phyloP scores from a whole-genome alignment of 179 eudicot genomes.

The Pouteria campechiana region DNA sequence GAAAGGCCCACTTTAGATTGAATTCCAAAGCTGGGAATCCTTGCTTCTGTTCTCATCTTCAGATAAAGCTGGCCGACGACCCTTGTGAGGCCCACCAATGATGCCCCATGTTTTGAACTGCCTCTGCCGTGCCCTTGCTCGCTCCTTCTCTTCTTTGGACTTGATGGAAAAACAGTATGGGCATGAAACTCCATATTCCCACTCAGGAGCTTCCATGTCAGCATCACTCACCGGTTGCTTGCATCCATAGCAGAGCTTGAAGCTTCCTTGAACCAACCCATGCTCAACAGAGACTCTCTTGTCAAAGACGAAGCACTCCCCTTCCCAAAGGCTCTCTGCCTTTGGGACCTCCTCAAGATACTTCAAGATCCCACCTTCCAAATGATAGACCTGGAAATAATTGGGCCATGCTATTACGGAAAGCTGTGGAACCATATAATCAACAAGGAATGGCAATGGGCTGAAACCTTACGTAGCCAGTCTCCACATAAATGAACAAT shows the following conservation, averaged over 20 bases:
- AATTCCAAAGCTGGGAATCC: constrained; percentile 22
- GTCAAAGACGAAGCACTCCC: constrained; percentile 97
- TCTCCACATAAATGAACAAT: too few species aligned
- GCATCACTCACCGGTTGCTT: constrained; percentile 95
- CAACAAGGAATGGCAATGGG: too few species aligned
- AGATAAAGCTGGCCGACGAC: constrained; percentile 45
- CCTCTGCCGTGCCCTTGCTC: constrained; percentile 92
- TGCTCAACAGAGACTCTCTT: constrained; percentile 96
- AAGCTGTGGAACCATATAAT: too few species aligned
- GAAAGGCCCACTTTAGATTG: too few species aligned
- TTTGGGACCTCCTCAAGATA: constrained; percentile 86
- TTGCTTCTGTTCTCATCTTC: constrained; percentile 1
- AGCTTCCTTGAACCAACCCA: constrained; percentile 73
- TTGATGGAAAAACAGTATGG: constrained; percentile 70
- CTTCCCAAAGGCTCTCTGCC: constrained; percentile 79
- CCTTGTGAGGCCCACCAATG: constrained; percentile 94
- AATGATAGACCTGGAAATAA: constrained; percentile 69
- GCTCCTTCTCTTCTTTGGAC: constrained; percentile 86
- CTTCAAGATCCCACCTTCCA: constrained; percentile 85
- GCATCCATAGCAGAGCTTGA: constrained; percentile 96
- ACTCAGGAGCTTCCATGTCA: constrained; percentile 83
- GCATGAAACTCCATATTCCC: constrained; percentile 69
- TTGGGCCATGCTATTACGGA: too few species aligned
- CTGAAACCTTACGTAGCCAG: too few species aligned
- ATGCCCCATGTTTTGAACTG: constrained; percentile 82